These are phyloP conservation scores for Ophiostoma quercus DNA, from an alignment of 2,329 filamentous ascomycete species.

Conservation along the genomic window DNA sequence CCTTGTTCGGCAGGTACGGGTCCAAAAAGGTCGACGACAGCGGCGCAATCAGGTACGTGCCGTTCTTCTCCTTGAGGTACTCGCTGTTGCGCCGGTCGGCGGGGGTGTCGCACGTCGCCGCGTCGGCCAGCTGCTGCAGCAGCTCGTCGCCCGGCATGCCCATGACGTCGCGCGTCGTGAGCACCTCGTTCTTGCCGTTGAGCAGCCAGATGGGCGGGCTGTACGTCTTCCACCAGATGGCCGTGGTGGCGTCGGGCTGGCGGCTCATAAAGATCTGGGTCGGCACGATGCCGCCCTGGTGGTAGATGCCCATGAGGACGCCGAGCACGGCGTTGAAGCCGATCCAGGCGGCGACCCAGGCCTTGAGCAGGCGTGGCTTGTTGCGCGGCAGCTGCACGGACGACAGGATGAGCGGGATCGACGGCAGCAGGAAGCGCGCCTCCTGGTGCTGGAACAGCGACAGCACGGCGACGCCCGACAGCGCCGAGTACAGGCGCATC, in stretches of 20 bases:
- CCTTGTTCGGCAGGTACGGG: slow-evolving; percentile 55
- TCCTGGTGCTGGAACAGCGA: slow-evolving; percentile 76
- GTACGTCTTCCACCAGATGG: slow-evolving; percentile 83
- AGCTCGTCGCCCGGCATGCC: slow-evolving; percentile 59
- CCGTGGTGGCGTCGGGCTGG: slow-evolving; percentile 62
- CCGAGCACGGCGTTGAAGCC: slow-evolving; percentile 64
- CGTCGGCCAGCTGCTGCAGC: slow-evolving; percentile 51
- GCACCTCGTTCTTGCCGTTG: slow-evolving; percentile 66
- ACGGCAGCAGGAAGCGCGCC: slow-evolving; percentile 70
- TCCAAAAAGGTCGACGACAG: slow-evolving; percentile 66
- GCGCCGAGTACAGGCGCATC: slow-evolving; percentile 63
- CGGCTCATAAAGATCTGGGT: slow-evolving; percentile 69
- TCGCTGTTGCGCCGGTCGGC: slow-evolving; percentile 51
- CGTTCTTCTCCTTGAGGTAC: slow-evolving; percentile 56
- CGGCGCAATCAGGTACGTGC: slow-evolving; percentile 68
- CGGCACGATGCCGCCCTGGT: slow-evolving; percentile 73
- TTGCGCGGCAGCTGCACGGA: slow-evolving; percentile 61
- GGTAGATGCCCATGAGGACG: slow-evolving; percentile 71
- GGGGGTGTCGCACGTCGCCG: slow-evolving; percentile 59
- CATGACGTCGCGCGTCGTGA: slow-evolving; percentile 70
- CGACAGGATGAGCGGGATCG: slow-evolving; percentile 70
- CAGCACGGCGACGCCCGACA: slow-evolving; percentile 64
- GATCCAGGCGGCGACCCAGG: slow-evolving; percentile 60
- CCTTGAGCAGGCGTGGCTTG: slow-evolving; percentile 43
- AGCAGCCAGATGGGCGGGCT: slow-evolving; percentile 75